A percentile compares a stretch with the other conserved stretches of the same genome.
phyloP scores from a whole-genome alignment of 768 basidiomycete species.

The Tephrocybe sp. region DNA sequence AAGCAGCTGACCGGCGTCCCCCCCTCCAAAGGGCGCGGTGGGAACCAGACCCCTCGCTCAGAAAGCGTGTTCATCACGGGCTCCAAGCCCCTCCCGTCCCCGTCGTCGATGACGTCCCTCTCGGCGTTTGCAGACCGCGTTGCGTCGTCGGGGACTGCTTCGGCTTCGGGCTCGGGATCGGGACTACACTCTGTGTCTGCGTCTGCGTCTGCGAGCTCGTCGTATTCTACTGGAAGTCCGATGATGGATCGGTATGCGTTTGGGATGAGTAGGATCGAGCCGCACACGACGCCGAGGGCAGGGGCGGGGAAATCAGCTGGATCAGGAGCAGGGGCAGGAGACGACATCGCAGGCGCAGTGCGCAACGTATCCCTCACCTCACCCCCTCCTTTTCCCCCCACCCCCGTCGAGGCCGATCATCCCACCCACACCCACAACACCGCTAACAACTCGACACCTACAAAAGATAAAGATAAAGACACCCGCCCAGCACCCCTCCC shows the following conservation, averaged over 20 bases:
- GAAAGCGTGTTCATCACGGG: slow-evolving; percentile 84
- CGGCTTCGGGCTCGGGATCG: not conserved
- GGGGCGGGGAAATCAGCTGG: too few species aligned
- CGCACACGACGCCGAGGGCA: too few species aligned
- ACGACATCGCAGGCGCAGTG: slow-evolving; percentile 31
- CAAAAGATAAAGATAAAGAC: too few species aligned
- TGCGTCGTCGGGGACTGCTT: too few species aligned
- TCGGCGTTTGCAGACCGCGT: slow-evolving; percentile 13
- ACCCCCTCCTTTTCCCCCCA: not conserved
- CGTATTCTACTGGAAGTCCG: slow-evolving; percentile 49
- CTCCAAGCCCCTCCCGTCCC: slow-evolving; percentile 89
- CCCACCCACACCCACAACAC: not conserved
- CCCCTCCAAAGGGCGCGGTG: slow-evolving; percentile 87
- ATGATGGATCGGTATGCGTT: slow-evolving; percentile 85
- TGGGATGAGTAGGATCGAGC: slow-evolving; percentile 83
- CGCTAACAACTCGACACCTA: not conserved
- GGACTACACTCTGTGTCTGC: not conserved
- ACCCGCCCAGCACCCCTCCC: slow-evolving; percentile 21
- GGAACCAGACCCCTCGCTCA: slow-evolving; percentile 90
- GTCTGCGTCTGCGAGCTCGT: slow-evolving; percentile 20
- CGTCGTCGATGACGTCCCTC: slow-evolving; percentile 44
- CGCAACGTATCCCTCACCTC: slow-evolving; percentile 32
- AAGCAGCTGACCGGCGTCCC: slow-evolving; percentile 90
- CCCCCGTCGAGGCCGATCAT: not conserved
- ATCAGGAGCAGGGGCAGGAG: too few species aligned